Base-by-base conservation (phyloP, 1,139 yeast genomes). In the Debaryomycetaceae sp. region DNA sequence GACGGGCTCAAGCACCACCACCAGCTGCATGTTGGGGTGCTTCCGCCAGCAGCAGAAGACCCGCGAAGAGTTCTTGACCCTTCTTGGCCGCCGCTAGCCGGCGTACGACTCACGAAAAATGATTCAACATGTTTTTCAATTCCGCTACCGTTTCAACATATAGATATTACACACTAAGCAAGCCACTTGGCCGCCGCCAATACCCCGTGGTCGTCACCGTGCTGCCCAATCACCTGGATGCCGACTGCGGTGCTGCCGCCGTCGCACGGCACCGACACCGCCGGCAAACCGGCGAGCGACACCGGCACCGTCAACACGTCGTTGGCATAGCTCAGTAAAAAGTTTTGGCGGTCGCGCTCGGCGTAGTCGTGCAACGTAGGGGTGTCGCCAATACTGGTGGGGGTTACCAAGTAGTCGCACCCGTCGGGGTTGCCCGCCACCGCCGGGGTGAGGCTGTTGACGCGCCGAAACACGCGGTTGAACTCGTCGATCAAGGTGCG, bases 1-100 rank as follows among this genome's bases (percentile, higher is more conserved):
- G 59, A 78, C 95, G 1, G 96, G 97, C 1, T 83, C 95, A 14
- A 75, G 85, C 17, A 91, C 99, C 3, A 80, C 91, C 27, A 93
- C 98, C 18, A 85, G 96, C 51, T 89, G 97, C 53, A 88, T 91
- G 97, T 71, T 91, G 49, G 98, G 98, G 10, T 82, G 95, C 45
- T 89, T 91, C 67, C 74, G 97, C 51, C 83, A 81, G 36, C 84
- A 86, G 30, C 96, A 88, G 56, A 86, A 85, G 65, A 91, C 98
- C 4, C 76, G 98, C 49, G 98, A 93, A 53, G 98, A 91, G 59
- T 91, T 93, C 48, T 72, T 93, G 53, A 81, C 88, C n/a, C 64
- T 86, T 42, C 62, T 85, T 46, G 82, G 83, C 31, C 75, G 83
- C 57, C 58, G 54, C 32, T 65, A 44, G 35, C 13, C n/a, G n/a